These are phyloP conservation scores for Calonectria henricotiae DNA, from an alignment of 2,329 filamentous ascomycete species.

Conservation along the genomic window DNA sequence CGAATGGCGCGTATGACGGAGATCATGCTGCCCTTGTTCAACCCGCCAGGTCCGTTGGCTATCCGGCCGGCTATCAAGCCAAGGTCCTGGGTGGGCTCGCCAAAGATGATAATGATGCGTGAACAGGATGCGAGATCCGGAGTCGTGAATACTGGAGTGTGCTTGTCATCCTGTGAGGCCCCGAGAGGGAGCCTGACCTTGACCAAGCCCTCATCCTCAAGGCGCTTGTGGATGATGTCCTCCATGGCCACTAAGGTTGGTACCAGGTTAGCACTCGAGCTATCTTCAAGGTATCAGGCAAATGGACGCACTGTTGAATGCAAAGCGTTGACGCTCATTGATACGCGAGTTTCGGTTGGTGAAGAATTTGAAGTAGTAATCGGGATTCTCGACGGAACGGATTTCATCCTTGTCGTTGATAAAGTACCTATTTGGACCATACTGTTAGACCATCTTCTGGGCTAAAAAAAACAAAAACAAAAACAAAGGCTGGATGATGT, in stretches of 20 bases:
- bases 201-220: slow-evolving; percentile 73
- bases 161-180: slow-evolving; percentile 65
- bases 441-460: neutral
- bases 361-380: slow-evolving; percentile 82
- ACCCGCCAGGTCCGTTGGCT: slow-evolving; percentile 74
- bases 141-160: slow-evolving; percentile 78
- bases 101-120: slow-evolving; percentile 82
- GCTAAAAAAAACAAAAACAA: neutral
- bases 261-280: neutral
- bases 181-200: slow-evolving; percentile 76
- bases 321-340: slow-evolving; percentile 82
- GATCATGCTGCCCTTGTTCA: slow-evolving; percentile 80
- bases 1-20: slow-evolving; percentile 71
- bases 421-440: slow-evolving; percentile 75
- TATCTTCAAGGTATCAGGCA: fast-evolving
- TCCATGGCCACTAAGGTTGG: slow-evolving; percentile 72
- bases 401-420: slow-evolving; percentile 84
- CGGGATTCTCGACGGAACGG: slow-evolving; percentile 77
- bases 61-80: slow-evolving; percentile 83
- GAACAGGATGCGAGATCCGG: slow-evolving; percentile 69
- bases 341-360: slow-evolving; percentile 81
- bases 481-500: neutral
- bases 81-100: slow-evolving; percentile 80
- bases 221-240: slow-evolving; percentile 73
- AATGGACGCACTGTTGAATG: slow-evolving; percentile 78